Evolutionary conservation across 1,284 basidiomycete genomes (phyloP), one percentile per base, ranked within the genome.

Genomic region (Stereum hirsutum): DNA sequence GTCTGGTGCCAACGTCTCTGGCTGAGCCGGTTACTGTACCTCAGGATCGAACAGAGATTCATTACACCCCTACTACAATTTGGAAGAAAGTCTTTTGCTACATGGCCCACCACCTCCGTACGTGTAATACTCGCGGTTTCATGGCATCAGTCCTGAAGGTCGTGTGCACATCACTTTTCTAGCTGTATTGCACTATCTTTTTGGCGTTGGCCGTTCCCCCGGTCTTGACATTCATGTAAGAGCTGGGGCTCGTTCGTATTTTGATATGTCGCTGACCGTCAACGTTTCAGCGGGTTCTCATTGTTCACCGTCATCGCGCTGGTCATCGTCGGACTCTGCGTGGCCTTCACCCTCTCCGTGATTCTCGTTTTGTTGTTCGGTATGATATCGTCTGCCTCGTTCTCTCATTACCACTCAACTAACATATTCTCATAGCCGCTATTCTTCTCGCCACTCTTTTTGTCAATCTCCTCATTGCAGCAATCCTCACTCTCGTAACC

Each of bases 181-280:
- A n/a, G n/a, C n/a, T 66, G 66, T 45, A 5, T 61, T 11, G 49
- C 54, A n/a, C n/a, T n/a, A 49, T 57, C 38, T 62, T 65, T 14
- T 41, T 49, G 27, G 27, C 49, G 28, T 50, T 68, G 42, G 51
- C 61, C 38, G 34, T 48, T 21, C 45, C 66, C 15, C 62, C 62
- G 3, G 10, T 63, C 28, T 38, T 66, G 7, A 55, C 64, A 12
- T 64, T 65, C 44, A 31, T 59, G 62, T 67, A 44, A 40, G 65
- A 50, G 5, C 31, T 21, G 20, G 5, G n/a, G 27, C 6, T 32
- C 37, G 4, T 23, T 25, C 21, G n/a, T n/a, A n/a, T n/a, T n/a
- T n/a, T 17, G 4, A 19, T 17, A 0, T 15, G 4, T 1, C 17
- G 12, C 27, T 17, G 11, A 31, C 28, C 8, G n/a, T 7, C 25